These are phyloP conservation scores for Scheffersomyces stipitis DNA, from an alignment of 805 yeast species.

Conservation along the genomic window DNA sequence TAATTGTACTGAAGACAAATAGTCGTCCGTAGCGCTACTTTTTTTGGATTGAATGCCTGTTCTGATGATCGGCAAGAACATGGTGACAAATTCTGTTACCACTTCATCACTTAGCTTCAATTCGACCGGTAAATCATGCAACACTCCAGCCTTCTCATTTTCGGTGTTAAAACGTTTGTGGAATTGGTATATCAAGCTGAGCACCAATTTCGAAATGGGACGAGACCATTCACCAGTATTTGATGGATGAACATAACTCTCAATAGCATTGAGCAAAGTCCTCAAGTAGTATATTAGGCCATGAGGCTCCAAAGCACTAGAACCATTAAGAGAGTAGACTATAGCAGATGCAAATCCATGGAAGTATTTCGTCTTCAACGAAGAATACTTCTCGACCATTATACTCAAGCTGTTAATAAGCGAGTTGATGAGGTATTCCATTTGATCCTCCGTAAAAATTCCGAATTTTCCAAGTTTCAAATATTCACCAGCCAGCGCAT, in stretches of 20 bases:
- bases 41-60: slow-evolving; percentile 81
- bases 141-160: slow-evolving; percentile 29
- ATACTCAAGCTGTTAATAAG: slow-evolving; percentile 47
- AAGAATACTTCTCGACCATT: slow-evolving; percentile 47
- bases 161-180: slow-evolving; percentile 60
- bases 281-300: slow-evolving; percentile 55
- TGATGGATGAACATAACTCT: slow-evolving; percentile 88
- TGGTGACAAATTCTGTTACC: slow-evolving; percentile 43
- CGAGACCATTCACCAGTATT: slow-evolving; percentile 88
- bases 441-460: slow-evolving; percentile 61
- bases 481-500: slow-evolving; percentile 11
- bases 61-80: slow-evolving; percentile 55
- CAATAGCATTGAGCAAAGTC: slow-evolving; percentile 64
- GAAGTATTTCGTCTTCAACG: slow-evolving; percentile 39
- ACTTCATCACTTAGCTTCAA: slow-evolving; percentile 38
- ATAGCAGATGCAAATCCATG: slow-evolving; percentile 48
- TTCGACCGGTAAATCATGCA: slow-evolving; percentile 23
- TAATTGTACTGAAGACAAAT: slow-evolving; percentile 59
- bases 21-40: slow-evolving; percentile 52
- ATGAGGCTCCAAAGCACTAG: slow-evolving; percentile 33
- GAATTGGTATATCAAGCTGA: slow-evolving; percentile 56
- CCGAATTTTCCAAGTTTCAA: slow-evolving; percentile 55
- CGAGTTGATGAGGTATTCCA: slow-evolving; percentile 58
- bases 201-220: slow-evolving; percentile 63
- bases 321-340: slow-evolving; percentile 62